A percentile compares a stretch with the other conserved stretches of the same genome.
Evolutionary conservation across 139 green algal species (phyloP).

Genomic region (Chlamydomonas sp.): DNA sequence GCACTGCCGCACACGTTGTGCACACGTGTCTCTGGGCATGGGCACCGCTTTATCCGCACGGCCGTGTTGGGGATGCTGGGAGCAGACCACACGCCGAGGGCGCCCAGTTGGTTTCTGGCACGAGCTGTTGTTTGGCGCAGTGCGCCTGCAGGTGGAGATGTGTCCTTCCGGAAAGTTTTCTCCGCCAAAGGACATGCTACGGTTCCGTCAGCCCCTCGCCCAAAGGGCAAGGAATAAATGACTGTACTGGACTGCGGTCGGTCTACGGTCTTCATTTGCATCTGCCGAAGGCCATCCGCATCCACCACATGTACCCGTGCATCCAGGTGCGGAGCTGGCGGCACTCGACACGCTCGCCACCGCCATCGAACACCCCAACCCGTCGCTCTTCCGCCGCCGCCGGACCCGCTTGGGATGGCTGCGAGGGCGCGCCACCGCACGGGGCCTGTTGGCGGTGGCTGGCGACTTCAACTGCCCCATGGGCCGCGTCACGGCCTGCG

Average conservation of each 20-base stretch:
- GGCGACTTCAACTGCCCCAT: constrained; percentile 38
- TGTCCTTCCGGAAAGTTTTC: no score
- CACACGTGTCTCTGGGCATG: no score
- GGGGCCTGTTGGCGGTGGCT: background rate
- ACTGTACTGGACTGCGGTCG: no score
- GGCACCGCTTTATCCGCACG: no score
- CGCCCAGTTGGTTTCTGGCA: background rate
- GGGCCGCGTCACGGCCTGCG: background rate
- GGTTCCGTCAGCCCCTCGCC: no score
- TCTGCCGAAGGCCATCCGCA: no score
- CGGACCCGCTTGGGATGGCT: background rate
- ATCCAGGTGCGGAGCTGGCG: constrained; percentile 1
- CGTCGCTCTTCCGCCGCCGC: constrained; percentile 4
- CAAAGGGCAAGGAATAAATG: no score
- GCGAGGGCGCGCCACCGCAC: background rate
- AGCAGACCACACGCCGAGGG: background rate
- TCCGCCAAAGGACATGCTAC: no score
- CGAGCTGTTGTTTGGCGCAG: background rate
- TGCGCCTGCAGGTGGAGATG: no score
- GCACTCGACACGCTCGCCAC: constrained; percentile 7
- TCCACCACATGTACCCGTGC: background rate
- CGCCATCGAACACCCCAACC: constrained; percentile 7
- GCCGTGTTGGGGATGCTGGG: background rate
- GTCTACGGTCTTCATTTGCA: no score
- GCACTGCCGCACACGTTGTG: no score